Percentiles rank a stretch among this genome's conserved stretches.
These are phyloP conservation scores for Hyaloperonospora arabidopsidis DNA, from an alignment of 352 stramenopile genomes.

Conservation along the genomic window DNA sequence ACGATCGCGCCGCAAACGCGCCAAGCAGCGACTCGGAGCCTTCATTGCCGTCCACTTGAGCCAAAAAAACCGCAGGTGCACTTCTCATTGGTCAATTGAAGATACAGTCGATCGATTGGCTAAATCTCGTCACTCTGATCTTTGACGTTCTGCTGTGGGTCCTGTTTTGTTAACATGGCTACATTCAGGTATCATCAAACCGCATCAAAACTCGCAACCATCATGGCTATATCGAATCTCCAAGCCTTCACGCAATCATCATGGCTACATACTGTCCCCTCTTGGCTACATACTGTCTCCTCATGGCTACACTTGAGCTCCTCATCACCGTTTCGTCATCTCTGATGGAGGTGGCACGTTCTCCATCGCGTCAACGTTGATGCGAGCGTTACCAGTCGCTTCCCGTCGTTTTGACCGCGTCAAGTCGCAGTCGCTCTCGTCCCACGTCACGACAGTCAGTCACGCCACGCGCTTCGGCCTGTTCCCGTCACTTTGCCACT, in stretches of 20 bases:
- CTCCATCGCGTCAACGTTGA: slow-evolving; percentile 10
- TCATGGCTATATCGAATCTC: no score
- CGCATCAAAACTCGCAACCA: no score
- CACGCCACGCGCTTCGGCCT: slow-evolving; percentile 1
- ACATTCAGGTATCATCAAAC: slow-evolving; percentile 1
- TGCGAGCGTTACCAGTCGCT: slow-evolving; percentile 28
- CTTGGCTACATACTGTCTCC: background rate
- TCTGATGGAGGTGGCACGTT: slow-evolving; percentile 3
- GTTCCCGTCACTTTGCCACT: slow-evolving; percentile 26
- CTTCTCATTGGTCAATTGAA: slow-evolving; percentile 19
- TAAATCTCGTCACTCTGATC: slow-evolving; percentile 12
- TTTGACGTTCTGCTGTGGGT: background rate
- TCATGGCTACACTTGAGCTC: slow-evolving; percentile 1
- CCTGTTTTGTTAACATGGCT: slow-evolving; percentile 9
- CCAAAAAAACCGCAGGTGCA: no score
- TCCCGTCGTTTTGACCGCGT: slow-evolving; percentile 20
- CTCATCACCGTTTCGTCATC: slow-evolving; percentile 1
- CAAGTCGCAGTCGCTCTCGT: slow-evolving; percentile 27
- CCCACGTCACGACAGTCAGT: slow-evolving; percentile 23
- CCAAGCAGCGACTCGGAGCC: slow-evolving; percentile 28
- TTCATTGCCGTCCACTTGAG: slow-evolving; percentile 1
- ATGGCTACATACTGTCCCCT: no score
- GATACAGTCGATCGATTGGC: slow-evolving; percentile 13
- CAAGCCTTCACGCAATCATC: no score
- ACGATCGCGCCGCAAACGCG: slow-evolving; percentile 31